These are phyloP conservation scores for Lepidium africanum DNA, from an alignment of 345 rosid genomes.

Conservation along the genomic window DNA sequence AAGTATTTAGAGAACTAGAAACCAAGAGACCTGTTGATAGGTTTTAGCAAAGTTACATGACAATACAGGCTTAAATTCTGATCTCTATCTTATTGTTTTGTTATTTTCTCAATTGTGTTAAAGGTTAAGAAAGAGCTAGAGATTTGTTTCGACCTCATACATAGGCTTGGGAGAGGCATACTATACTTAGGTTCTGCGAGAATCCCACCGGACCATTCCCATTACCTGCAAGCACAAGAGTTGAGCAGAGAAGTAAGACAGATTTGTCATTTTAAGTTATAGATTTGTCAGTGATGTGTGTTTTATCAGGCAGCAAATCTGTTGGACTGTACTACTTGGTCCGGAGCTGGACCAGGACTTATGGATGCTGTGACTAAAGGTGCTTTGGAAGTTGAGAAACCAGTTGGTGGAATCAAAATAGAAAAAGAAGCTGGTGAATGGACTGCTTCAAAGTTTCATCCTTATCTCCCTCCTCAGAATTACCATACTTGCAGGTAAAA, in stretches of 20 bases:
- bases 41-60: background rate
- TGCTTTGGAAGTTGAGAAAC: constrained; percentile 68
- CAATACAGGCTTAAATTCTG: background rate
- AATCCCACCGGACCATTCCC: constrained; percentile 61
- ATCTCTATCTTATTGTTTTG: background rate
- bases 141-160: constrained; percentile 63
- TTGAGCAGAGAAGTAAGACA: constrained; percentile 64
- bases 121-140: constrained; percentile 82
- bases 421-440: constrained; percentile 87
- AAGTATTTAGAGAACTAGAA: background rate
- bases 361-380: constrained; percentile 92
- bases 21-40: background rate
- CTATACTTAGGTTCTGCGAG: constrained; percentile 85
- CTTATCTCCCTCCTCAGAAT: constrained; percentile 61
- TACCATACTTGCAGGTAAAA: constrained; percentile 91
- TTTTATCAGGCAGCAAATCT: constrained; percentile 60
- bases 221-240: constrained; percentile 54
- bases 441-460: constrained; percentile 81
- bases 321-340: constrained; percentile 85
- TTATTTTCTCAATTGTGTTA: constrained; percentile 23
- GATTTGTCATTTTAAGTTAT: background rate
- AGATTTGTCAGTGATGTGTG: background rate
- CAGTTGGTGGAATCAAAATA: constrained; percentile 81
- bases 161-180: constrained; percentile 73
- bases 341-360: constrained; percentile 94